phyloP scores from a whole-genome alignment of 345 rosid species.

The Lumnitzera littorea region DNA sequence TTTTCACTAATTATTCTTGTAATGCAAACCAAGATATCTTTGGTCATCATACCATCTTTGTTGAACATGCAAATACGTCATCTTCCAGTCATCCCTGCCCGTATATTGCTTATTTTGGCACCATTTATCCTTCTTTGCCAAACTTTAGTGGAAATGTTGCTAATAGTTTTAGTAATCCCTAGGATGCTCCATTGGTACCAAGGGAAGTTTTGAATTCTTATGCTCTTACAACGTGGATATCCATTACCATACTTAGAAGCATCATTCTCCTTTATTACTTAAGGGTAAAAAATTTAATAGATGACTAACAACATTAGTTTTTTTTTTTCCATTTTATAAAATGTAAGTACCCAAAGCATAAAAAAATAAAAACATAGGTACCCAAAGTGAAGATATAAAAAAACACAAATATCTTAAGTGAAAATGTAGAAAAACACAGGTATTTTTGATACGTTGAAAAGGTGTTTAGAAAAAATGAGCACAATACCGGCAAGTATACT shows the following conservation, averaged over 20 bases:
- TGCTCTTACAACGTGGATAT: conserved; percentile 65
- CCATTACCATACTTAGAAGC: conserved; percentile 55
- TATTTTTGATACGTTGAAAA: no score
- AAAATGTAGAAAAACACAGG: no score
- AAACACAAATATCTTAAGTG: no score
- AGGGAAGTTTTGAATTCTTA: conserved; percentile 66
- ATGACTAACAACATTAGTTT: no score
- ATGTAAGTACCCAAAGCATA: no score
- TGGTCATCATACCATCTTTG: conserved; percentile 59
- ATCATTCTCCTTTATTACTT: conserved; percentile 28
- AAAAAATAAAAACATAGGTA: no score
- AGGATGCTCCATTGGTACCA: conserved; percentile 69
- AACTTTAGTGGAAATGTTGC: conserved; percentile 58
- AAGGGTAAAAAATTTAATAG: no score
- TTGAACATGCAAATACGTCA: conserved; percentile 69
- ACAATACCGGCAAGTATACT: no score
- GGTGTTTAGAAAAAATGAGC: no score
- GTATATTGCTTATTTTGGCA: conserved; percentile 69
- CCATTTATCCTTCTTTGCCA: conserved; percentile 71
- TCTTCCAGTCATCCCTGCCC: conserved; percentile 84
- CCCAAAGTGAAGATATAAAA: no score
- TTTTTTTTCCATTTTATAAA: no score
- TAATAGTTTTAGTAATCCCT: conserved; percentile 60
- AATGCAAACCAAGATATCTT: conserved; percentile 75
- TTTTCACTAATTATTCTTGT: conserved; percentile 8